Base-by-base conservation (phyloP, 306 rosid species). In the Quercus dentata region DNA sequence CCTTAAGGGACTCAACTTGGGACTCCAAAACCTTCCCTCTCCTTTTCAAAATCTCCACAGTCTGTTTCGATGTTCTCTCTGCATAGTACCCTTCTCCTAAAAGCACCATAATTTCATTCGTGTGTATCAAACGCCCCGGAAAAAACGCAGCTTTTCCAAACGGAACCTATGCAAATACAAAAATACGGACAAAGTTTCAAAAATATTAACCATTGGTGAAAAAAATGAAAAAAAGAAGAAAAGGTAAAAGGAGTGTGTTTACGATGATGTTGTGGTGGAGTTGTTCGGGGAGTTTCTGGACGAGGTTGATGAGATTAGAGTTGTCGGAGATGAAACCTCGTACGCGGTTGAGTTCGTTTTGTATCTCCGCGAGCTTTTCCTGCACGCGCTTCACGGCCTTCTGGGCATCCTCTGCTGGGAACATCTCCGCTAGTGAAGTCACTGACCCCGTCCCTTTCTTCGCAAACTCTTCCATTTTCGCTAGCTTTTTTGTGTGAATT, bases 61-160 rank as follows among this genome's bases (percentile, higher is more conserved):
- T 89, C 67, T 92, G 97, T 78, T 87, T 94, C 14, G 95, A 90
- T 0, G 97, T 94, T 80, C 91, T 89, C 38, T 91, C 97, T 0
- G 87, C 95, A 80, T 88, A 91, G 78, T 92, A 92, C 6, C 97
- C 95, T 83, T 92, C 99, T 71, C 99, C 99, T 69, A 94, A 69
- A 23, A 94, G 92, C 33, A 94, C 97, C 95, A 91, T 76, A 72
- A 94, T 89, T 80, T 94, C 97, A 23, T 94, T 94, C 80, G 99
- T 92, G 82, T 94, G 99, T 72, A 92, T 83, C 89, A 92, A 83
- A 61, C 97, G 91, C 56, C 99, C 99, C 0, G 99, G 99, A 78
- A 94, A 94, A 62, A 94, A 94, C 14, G 99, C 97, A 4, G 95
- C 97, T 79, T 94, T 91, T 5, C 99, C 99, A 86, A 94, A 91